Percentiles rank a stretch among this genome's conserved stretches.
Evolutionary conservation across 2,329 filamentous ascomycete species (phyloP).

Genomic region (Claviceps citrina): DNA sequence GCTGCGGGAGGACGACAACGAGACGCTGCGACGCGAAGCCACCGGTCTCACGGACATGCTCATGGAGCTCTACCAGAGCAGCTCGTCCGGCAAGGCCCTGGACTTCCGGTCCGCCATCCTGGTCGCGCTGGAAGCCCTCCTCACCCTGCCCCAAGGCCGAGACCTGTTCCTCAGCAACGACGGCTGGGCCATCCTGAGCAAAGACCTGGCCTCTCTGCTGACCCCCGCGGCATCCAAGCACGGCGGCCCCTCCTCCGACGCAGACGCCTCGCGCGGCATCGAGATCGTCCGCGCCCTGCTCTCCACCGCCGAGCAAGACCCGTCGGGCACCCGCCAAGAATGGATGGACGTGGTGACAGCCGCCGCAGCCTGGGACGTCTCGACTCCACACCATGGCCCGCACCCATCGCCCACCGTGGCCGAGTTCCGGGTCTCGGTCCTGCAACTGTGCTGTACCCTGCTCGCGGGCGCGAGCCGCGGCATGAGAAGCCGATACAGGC

Average conservation of each 20-base stretch:
- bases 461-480: constrained; percentile 30
- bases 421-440: constrained; percentile 37
- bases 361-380: constrained; percentile 32
- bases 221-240: constrained; percentile 10
- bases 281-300: constrained; percentile 42
- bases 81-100: constrained; percentile 20
- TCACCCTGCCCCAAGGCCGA: constrained; percentile 31
- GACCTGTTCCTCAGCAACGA: constrained; percentile 32
- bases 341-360: constrained; percentile 42
- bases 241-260: constrained; percentile 11
- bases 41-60: constrained; percentile 48
- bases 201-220: constrained; percentile 33
- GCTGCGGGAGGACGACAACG: constrained; percentile 54
- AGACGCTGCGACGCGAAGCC: constrained; percentile 38
- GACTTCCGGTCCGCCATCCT: constrained; percentile 44
- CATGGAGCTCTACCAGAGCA: constrained; percentile 40
- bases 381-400: no score
- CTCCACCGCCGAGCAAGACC: constrained; percentile 32
- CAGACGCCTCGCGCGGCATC: constrained; percentile 29
- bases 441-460: constrained; percentile 41
- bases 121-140: constrained; percentile 43
- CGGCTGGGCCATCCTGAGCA: constrained; percentile 38
- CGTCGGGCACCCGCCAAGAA: constrained; percentile 29
- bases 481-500: constrained; percentile 33
- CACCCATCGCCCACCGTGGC: constrained; percentile 14